These are phyloP conservation scores for Coemansia sp. DNA, from an alignment of 192 early-diverging fungal species.

Conservation along the genomic window DNA sequence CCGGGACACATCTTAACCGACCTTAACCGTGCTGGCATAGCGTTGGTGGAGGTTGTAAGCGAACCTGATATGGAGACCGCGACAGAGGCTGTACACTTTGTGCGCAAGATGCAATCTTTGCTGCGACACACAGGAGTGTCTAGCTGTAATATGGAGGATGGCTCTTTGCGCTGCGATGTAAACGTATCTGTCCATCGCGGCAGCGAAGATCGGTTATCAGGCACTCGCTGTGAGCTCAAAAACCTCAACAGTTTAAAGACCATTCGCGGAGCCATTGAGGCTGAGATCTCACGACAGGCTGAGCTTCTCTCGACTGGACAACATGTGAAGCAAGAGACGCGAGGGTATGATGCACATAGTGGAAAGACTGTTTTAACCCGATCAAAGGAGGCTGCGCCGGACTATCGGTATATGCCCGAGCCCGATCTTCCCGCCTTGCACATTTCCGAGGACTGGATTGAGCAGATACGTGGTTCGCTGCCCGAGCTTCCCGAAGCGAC, in stretches of 20 bases:
- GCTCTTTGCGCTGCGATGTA: conserved; percentile 87
- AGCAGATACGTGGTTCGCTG: conserved; percentile 40
- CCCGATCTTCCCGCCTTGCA: conserved; percentile 44
- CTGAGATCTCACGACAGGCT: conserved; percentile 80
- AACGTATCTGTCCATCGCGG: conserved; percentile 80
- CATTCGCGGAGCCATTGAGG: conserved; percentile 69
- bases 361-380: conserved; percentile 67
- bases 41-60: conserved; percentile 89
- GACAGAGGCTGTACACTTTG: conserved; percentile 67
- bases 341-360: conserved; percentile 68
- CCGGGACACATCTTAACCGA: conserved; percentile 65
- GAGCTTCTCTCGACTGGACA: conserved; percentile 56
- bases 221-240: conserved; percentile 73
- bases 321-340: conserved; percentile 68
- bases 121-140: conserved; percentile 71
- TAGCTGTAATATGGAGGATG: conserved; percentile 84
- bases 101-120: conserved; percentile 76
- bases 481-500: conserved; percentile 75
- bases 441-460: conserved; percentile 49
- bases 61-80: conserved; percentile 80
- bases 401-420: conserved; percentile 92
- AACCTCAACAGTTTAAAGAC: conserved; percentile 76
- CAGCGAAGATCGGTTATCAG: conserved; percentile 52
- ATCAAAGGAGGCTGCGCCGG: conserved; percentile 80
- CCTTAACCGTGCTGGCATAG: conserved; percentile 83